Evolutionary conservation across 495 filamentous ascomycete species (phyloP).

Genomic region (Parmelia sp.): DNA sequence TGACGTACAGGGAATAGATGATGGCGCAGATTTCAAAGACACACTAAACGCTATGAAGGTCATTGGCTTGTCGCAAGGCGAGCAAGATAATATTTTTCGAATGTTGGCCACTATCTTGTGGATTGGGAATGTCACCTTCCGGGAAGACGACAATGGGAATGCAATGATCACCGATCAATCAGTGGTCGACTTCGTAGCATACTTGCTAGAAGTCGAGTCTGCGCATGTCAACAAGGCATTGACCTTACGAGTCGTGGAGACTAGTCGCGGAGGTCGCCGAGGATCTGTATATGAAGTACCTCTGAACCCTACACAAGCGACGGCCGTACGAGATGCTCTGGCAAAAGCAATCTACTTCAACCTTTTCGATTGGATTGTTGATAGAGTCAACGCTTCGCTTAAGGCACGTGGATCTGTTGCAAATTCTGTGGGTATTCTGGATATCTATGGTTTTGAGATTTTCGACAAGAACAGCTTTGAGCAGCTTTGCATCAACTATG

Average conservation of each 20-base stretch:
- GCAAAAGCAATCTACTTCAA: conserved; percentile 96
- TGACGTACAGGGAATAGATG: conserved; percentile 89
- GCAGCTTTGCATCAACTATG: conserved; percentile 99
- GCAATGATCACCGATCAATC: conserved; percentile 79
- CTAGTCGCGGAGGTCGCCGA: conserved; percentile 71
- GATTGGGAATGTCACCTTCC: conserved; percentile 88
- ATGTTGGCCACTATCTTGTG: conserved; percentile 91
- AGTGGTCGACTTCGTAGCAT: conserved; percentile 88
- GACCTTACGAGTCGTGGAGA: conserved; percentile 84
- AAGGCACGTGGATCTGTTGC: conserved; percentile 66
- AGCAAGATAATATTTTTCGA: conserved; percentile 95
- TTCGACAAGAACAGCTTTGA: conserved; percentile 99
- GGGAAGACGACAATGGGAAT: conserved; percentile 83
- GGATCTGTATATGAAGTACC: conserved; percentile 87
- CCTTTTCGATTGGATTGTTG: conserved; percentile 97
- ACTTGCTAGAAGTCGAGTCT: conserved; percentile 82
- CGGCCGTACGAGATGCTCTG: conserved; percentile 85
- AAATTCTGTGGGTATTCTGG: conserved; percentile 92
- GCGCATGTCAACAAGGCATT: conserved; percentile 78
- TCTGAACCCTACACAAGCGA: conserved; percentile 84
- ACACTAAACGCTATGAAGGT: conserved; percentile 90
- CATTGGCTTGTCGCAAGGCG: conserved; percentile 79
- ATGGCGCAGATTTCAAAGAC: conserved; percentile 82
- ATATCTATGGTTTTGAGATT: conserved; percentile 99
- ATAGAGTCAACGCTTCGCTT: conserved; percentile 83